These are phyloP conservation scores for Hansfordia pulvinata DNA, from an alignment of 2,329 filamentous ascomycete species.

Conservation along the genomic window DNA sequence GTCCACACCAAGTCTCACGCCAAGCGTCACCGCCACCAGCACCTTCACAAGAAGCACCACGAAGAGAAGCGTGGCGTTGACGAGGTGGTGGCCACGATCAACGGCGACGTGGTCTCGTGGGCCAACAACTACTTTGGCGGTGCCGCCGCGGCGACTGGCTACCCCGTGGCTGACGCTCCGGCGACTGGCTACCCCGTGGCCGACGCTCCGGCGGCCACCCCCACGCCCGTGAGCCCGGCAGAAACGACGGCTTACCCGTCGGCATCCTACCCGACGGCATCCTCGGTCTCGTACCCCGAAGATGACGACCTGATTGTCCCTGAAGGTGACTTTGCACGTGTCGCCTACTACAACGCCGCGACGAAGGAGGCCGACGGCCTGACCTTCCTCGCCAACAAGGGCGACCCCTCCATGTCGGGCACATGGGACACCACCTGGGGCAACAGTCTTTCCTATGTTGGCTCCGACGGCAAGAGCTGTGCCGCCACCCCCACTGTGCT, in stretches of 20 bases:
- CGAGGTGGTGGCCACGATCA: conserved; percentile 40
- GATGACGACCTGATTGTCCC: too few species aligned
- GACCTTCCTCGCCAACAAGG: conserved; percentile 34
- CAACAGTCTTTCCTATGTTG: conserved; percentile 30
- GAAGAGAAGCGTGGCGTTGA: conserved; percentile 36
- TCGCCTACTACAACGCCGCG: conserved; percentile 30
- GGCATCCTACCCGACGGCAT: background rate
- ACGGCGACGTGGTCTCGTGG: conserved; percentile 45
- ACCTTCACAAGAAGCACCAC: conserved; percentile 31
- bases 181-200: conserved; percentile 6
- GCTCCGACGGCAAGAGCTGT: conserved; percentile 24
- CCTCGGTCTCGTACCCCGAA: conserved; percentile 4
- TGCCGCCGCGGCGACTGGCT: conserved; percentile 10
- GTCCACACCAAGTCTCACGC: conserved; percentile 8
- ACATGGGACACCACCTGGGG: conserved; percentile 28
- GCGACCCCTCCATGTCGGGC: conserved; percentile 24
- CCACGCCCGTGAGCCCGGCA: conserved; percentile 4
- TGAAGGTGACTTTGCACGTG: conserved; percentile 23
- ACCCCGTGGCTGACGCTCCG: conserved; percentile 7
- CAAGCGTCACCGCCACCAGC: conserved; percentile 33
- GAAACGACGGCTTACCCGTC: conserved; percentile 5
- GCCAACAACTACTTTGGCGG: conserved; percentile 36
- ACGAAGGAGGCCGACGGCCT: conserved; percentile 25
- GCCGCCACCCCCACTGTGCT: conserved; percentile 24
- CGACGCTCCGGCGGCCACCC: conserved; percentile 4